Conservation (phyloP, 192 early-diverging fungal genomes). For the Haplosporangium gracile region DNA sequence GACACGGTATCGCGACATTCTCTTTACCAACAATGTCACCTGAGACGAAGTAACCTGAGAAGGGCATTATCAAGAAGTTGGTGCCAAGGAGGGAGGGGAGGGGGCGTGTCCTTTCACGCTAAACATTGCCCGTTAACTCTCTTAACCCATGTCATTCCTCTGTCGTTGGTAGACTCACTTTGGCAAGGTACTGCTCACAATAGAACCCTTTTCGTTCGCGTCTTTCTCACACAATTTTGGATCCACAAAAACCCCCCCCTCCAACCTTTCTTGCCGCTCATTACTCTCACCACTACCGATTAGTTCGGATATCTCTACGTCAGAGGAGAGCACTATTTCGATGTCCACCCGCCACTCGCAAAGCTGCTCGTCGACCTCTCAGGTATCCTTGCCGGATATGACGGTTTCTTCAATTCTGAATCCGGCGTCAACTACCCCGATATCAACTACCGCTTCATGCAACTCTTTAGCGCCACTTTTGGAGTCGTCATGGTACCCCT, state of each 20-base stretch:
- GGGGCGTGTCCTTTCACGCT: background rate
- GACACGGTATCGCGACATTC: slow-evolving; percentile 25
- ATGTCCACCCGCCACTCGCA: slow-evolving; percentile 96
- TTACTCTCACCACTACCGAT: background rate
- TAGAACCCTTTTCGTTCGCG: background rate
- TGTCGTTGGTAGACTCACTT: slow-evolving; percentile 12
- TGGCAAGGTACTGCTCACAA: slow-evolving; percentile 15
- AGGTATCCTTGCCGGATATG: slow-evolving; percentile 83
- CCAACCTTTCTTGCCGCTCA: too few relatives aligned
- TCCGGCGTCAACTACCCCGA: slow-evolving; percentile 81
- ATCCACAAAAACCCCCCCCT: background rate
- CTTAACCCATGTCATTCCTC: too few relatives aligned
- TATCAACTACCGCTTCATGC: slow-evolving; percentile 91
- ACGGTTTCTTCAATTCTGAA: slow-evolving; percentile 87
- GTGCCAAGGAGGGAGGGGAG: background rate
- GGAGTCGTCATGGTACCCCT: slow-evolving; percentile 88
- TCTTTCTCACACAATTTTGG: background rate
- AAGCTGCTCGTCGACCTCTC: slow-evolving; percentile 93
- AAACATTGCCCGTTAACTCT: background rate
- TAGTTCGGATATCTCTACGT: slow-evolving; percentile 95
- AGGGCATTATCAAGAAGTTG: background rate
- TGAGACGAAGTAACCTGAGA: slow-evolving; percentile 60
- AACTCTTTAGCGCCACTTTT: slow-evolving; percentile 86
- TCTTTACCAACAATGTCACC: slow-evolving; percentile 29
- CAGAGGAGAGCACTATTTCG: slow-evolving; percentile 91